Base-by-base conservation (phyloP, 495 filamentous ascomycete species). In the Neurospora sp. region DNA sequence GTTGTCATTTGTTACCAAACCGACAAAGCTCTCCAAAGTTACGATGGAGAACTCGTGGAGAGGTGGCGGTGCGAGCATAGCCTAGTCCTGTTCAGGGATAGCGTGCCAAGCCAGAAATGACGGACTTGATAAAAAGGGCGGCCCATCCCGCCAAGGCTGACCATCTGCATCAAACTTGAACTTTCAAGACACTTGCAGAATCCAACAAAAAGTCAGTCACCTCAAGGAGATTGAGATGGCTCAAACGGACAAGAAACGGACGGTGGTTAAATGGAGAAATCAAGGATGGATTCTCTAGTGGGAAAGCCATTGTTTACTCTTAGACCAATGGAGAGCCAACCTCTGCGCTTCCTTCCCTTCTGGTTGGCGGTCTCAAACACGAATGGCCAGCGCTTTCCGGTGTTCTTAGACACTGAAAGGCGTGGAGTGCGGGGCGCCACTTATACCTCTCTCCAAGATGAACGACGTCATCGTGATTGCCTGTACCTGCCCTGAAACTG, bases 401-500 rank as follows among this genome's bases (percentile, higher is more conserved):
- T 62, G 49, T 62, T 62, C 54, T 62, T 12, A 62, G 23, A 16
- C 54, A 35, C 10, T 9, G 54, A 66, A 35, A 31, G 6, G 23
- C 54, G 27, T 31, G 14, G 12, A 35, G 54, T 37, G 54, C 54
- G 54, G 54, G 27, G 54, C 54, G 16, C 54, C 54, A 60, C 49
- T 60, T 60, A 60, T 27, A 60, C 49, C n/a, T 60, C 11, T 11
- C 37, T 11, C 38, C 71, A 23, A 49, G 23, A 72, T 74, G 49
- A 42, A 74, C 49, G 70, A 74, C 73, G 73, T 74, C 73, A 74
- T 72, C 20, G 70, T 62, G 70, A 35, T 62, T 2, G 44, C 44
- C 44, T 49, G 44, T 23, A 18, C 20, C 20, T 10, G 46, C 49
- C 14, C 12, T 8, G 16, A 40, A 23, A 6, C 10, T 27, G 9